Evolutionary conservation across 148 eudicot species (phyloP).

Genomic region (Suaeda aralocaspica): DNA sequence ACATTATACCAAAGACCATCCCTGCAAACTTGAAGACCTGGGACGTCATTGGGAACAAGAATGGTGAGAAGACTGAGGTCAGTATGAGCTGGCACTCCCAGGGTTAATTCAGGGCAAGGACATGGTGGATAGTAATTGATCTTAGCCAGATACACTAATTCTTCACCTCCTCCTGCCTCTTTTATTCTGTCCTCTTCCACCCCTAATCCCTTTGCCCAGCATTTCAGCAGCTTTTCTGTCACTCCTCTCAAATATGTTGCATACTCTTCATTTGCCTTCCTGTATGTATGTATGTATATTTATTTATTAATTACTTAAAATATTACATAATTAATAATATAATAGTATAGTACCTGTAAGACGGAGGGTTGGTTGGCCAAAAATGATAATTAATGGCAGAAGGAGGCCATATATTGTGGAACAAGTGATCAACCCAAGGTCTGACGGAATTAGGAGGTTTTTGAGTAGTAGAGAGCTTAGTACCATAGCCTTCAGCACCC

Average conservation of each 20-base stretch:
- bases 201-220: constrained; percentile 54
- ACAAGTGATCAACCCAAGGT: constrained; percentile 83
- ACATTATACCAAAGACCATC: constrained; percentile 71
- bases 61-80: constrained; percentile 58
- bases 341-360: constrained; percentile 75
- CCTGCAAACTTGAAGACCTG: constrained; percentile 68
- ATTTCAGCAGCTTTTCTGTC: constrained; percentile 43
- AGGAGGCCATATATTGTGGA: constrained; percentile 76
- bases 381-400: constrained; percentile 47
- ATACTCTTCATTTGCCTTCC: constrained; percentile 68
- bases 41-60: constrained; percentile 66
- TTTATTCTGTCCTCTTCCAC: constrained; percentile 39
- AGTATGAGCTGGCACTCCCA: constrained; percentile 67
- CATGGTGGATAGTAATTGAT: constrained; percentile 84
- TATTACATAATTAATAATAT: too few species aligned
- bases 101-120: constrained; percentile 71
- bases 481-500: constrained; percentile 66
- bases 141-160: constrained; percentile 48
- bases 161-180: constrained; percentile 53
- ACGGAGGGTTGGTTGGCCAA: constrained; percentile 76
- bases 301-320: background rate
- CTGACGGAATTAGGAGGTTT: background rate
- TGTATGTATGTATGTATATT: constrained; percentile 2
- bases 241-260: constrained; percentile 35
- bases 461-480: constrained; percentile 21